These are phyloP conservation scores for Schwanniomyces sp. DNA, from an alignment of 805 yeast genomes.

Conservation along the genomic window DNA sequence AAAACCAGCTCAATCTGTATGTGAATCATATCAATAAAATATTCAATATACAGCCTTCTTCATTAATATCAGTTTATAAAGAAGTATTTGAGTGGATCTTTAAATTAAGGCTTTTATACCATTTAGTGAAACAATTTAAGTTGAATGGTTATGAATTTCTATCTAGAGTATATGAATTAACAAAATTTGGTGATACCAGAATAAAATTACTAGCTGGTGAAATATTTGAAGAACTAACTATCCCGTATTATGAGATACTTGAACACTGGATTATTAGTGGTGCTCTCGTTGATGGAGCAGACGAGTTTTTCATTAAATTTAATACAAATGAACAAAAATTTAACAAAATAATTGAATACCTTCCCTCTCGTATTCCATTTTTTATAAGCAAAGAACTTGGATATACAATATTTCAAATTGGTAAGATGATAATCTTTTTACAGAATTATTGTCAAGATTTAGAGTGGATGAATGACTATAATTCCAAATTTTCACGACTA, in stretches of 20 bases:
- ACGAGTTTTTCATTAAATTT: constrained; percentile 62
- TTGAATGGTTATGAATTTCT: constrained; percentile 53
- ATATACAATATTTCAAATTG: constrained; percentile 59
- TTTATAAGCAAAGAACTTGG: constrained; percentile 38
- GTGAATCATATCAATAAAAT: constrained; percentile 33
- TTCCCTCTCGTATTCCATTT: constrained; percentile 46
- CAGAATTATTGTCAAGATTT: constrained; percentile 65
- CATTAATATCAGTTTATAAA: constrained; percentile 36
- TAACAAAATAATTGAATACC: constrained; percentile 32
- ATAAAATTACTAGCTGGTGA: constrained; percentile 43
- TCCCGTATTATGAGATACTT: constrained; percentile 62
- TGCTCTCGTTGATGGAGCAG: constrained; percentile 49
- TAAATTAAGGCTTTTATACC: constrained; percentile 57
- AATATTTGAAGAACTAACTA: constrained; percentile 46
- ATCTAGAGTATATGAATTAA: constrained; percentile 48
- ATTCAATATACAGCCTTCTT: constrained; percentile 25
- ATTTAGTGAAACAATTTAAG: constrained; percentile 36
- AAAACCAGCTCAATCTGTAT: constrained; percentile 35
- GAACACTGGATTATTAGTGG: constrained; percentile 73
- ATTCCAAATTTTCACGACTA: constrained; percentile 29
- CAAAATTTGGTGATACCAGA: constrained; percentile 63
- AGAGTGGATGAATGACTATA: constrained; percentile 56
- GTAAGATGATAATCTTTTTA: constrained; percentile 68
- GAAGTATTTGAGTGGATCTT: constrained; percentile 50
- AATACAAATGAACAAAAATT: constrained; percentile 27